phyloP scores from a whole-genome alignment of 345 rosid species.

The Dipteronia dyeriana region DNA sequence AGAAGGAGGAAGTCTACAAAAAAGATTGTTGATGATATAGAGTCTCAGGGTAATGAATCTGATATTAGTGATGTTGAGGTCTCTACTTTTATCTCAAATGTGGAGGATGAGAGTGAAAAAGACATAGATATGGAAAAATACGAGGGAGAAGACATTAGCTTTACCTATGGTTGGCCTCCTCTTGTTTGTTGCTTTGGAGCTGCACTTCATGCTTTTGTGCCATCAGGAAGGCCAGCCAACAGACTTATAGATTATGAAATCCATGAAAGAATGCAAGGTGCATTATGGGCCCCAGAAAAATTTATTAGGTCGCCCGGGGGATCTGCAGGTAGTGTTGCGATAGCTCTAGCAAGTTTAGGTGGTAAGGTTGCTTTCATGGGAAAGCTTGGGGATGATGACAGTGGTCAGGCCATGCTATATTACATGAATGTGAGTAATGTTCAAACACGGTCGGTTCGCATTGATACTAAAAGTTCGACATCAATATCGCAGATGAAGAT shows the following conservation, averaged over 20 bases:
- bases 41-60: conserved; percentile 41
- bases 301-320: conserved; percentile 85
- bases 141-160: conserved; percentile 67
- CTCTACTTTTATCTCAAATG: conserved; percentile 27
- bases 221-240: conserved; percentile 82
- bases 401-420: conserved; percentile 74
- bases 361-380: conserved; percentile 96
- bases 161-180: conserved; percentile 88
- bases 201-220: conserved; percentile 85
- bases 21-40: conserved; percentile 42
- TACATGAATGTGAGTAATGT: conserved; percentile 70
- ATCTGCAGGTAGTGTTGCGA: conserved; percentile 74
- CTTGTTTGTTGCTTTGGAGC: conserved; percentile 97
- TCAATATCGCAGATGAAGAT: conserved; percentile 75
- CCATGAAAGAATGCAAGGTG: conserved; percentile 67
- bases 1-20: conserved; percentile 32
- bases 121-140: conserved; percentile 61
- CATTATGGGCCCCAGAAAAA: conserved; percentile 71
- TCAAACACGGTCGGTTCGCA: conserved; percentile 70
- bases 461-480: conserved; percentile 62
- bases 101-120: conserved; percentile 55
- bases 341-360: conserved; percentile 81
- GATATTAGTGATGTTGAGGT: conserved; percentile 53
- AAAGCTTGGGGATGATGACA: conserved; percentile 83
- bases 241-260: conserved; percentile 73